phyloP scores from a whole-genome alignment of 768 basidiomycete genomes.

The Tricholomella constricta region DNA sequence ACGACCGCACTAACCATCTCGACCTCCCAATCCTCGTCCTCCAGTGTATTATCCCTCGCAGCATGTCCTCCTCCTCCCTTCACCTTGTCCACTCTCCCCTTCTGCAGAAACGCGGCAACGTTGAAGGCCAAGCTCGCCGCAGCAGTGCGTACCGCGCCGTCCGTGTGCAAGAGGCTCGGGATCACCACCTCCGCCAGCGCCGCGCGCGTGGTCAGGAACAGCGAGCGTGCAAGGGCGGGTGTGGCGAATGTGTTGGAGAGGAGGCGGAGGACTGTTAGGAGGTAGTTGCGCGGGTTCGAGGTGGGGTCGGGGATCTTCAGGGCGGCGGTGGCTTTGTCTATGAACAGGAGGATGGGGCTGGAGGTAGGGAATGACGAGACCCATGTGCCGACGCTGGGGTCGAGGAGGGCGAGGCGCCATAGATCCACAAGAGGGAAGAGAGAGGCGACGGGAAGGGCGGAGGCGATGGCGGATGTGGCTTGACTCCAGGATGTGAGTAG shows the following conservation, averaged over 20 bases:
- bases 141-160: constrained; percentile 69
- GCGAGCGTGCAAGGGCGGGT: constrained; percentile 42
- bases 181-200: constrained; percentile 60
- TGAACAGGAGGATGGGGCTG: constrained; percentile 47
- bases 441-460: constrained; percentile 49
- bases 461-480: constrained; percentile 43
- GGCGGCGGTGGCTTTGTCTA: constrained; percentile 37
- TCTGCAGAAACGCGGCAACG: constrained; percentile 66
- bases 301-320: constrained; percentile 1
- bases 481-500: constrained; percentile 51
- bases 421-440: constrained; percentile 85
- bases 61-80: too few relatives aligned
- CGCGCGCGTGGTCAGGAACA: constrained; percentile 33
- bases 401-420: constrained; percentile 77
- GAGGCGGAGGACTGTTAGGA: constrained; percentile 68
- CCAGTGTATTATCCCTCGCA: constrained; percentile 40
- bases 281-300: constrained; percentile 50
- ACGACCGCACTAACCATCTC: constrained; percentile 85
- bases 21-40: constrained; percentile 82
- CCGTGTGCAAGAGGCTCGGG: constrained; percentile 65
- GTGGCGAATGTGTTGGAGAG: constrained; percentile 68
- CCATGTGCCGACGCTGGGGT: constrained; percentile 58
- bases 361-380: constrained; percentile 34
- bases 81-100: constrained; percentile 47
- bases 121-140: constrained; percentile 86